Percentiles rank a stretch among this genome's conserved stretches.
These are phyloP conservation scores for Taiozyma onychis DNA, from an alignment of 1,139 yeast genomes.

Conservation along the genomic window DNA sequence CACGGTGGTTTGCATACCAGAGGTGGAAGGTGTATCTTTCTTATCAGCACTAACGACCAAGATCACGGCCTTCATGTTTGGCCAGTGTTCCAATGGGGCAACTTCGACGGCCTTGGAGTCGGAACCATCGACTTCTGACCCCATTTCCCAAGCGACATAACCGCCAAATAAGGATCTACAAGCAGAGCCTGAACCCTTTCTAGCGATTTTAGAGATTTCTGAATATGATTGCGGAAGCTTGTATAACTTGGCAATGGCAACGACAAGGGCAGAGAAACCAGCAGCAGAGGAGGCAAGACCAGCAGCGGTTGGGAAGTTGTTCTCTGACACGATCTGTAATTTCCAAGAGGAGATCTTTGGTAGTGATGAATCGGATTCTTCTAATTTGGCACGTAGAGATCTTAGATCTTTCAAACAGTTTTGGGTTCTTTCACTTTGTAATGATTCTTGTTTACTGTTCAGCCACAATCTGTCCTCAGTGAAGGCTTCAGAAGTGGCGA, in stretches of 20 bases:
- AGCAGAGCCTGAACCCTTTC: slow-evolving; percentile 98
- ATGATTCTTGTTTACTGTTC: slow-evolving; percentile 69
- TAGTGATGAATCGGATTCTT: slow-evolving; percentile 40
- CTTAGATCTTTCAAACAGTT: slow-evolving; percentile 80
- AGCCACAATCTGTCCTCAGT: slow-evolving; percentile 70
- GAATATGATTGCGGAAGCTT: slow-evolving; percentile 75
- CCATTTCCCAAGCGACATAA: slow-evolving; percentile 99
- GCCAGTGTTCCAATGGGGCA: slow-evolving; percentile 85
- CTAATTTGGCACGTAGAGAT: slow-evolving; percentile 52
- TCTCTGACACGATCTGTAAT: slow-evolving; percentile 83
- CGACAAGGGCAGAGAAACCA: slow-evolving; percentile 93
- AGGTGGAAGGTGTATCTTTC: slow-evolving; percentile 91
- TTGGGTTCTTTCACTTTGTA: slow-evolving; percentile 64
- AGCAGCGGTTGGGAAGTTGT: slow-evolving; percentile 98
- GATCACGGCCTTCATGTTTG: slow-evolving; percentile 84
- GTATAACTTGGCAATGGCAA: slow-evolving; percentile 77
- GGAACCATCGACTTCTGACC: slow-evolving; percentile 59
- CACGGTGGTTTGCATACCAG: slow-evolving; percentile 96
- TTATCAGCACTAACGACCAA: slow-evolving; percentile 89
- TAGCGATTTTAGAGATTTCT: slow-evolving; percentile 86
- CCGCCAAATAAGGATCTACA: slow-evolving; percentile 97
- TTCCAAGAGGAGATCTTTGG: slow-evolving; percentile 61
- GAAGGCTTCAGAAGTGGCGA: slow-evolving; percentile 57
- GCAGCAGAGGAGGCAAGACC: slow-evolving; percentile 98
- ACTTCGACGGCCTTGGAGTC: slow-evolving; percentile 93